A percentile compares a stretch with the other conserved stretches of the same genome.
These are phyloP conservation scores for Monosporascus sp. DNA, from an alignment of 2,329 filamentous ascomycete genomes.

Conservation along the genomic window DNA sequence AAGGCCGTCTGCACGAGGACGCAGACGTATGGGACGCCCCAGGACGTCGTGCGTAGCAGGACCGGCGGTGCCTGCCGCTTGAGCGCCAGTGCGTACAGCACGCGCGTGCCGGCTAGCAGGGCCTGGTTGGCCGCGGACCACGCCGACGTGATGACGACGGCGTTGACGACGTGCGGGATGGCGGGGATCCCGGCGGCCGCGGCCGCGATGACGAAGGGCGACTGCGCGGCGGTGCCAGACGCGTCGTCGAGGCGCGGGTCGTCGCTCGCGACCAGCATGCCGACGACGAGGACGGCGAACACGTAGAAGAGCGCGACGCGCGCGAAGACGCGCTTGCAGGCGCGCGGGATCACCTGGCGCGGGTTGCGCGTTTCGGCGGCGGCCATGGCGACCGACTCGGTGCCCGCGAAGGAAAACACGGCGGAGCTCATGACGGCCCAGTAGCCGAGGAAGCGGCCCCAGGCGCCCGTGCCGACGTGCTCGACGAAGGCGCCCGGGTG, in stretches of 20 bases:
- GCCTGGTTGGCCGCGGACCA: slow-evolving; percentile 66
- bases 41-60: slow-evolving; percentile 47
- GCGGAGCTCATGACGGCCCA: slow-evolving; percentile 45
- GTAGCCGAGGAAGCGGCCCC: slow-evolving; percentile 60
- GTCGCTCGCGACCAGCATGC: slow-evolving; percentile 53
- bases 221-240: slow-evolving; percentile 43
- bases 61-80: slow-evolving; percentile 54
- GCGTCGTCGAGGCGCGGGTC: slow-evolving; percentile 42
- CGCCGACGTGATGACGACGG: slow-evolving; percentile 67
- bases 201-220: slow-evolving; percentile 69
- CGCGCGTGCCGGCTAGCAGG: slow-evolving; percentile 54
- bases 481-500: slow-evolving; percentile 64
- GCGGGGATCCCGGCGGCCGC: slow-evolving; percentile 61
- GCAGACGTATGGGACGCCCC: slow-evolving; percentile 54
- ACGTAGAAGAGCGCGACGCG: slow-evolving; percentile 55
- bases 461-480: slow-evolving; percentile 52
- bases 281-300: slow-evolving; percentile 50
- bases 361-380: slow-evolving; percentile 52
- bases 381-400: slow-evolving; percentile 50
- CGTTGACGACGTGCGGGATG: slow-evolving; percentile 70
- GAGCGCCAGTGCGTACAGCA: slow-evolving; percentile 55
- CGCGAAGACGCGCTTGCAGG: slow-evolving; percentile 56
- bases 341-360: slow-evolving; percentile 36
- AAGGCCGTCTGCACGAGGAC: slow-evolving; percentile 50
- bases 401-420: slow-evolving; percentile 42